A percentile compares a stretch with the other conserved stretches of the same genome.
Evolutionary conservation across 164 flowering plant species (phyloP).

Genomic region (Tetrastigma voinierianum): DNA sequence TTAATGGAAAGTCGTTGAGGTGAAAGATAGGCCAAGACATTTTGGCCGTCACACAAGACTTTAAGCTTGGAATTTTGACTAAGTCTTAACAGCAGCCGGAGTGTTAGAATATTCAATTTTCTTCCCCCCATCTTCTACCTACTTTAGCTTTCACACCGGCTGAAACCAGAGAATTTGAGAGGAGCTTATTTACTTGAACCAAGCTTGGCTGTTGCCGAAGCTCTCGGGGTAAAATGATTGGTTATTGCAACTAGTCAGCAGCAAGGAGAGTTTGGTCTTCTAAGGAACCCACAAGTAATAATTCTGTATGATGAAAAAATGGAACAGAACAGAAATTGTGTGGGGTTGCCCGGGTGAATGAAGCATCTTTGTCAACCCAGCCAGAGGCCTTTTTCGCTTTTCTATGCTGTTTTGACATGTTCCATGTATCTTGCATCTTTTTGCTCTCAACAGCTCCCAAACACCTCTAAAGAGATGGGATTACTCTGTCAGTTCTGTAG

Average conservation of each 20-base stretch:
- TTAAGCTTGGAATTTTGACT: too few relatives aligned
- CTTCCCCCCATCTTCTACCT: too few relatives aligned
- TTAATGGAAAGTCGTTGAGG: too few relatives aligned
- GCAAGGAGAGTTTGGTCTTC: conserved; percentile 10
- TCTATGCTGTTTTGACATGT: not conserved
- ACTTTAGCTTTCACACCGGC: too few relatives aligned
- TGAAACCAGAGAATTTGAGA: too few relatives aligned
- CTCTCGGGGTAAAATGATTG: not conserved
- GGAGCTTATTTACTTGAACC: too few relatives aligned
- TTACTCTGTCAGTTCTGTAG: conserved; percentile 20
- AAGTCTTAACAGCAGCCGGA: too few relatives aligned
- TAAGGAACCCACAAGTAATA: conserved; percentile 24
- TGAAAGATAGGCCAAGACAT: too few relatives aligned
- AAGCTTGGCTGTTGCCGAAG: too few relatives aligned
- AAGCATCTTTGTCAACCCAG: conserved; percentile 27
- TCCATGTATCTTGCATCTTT: not conserved
- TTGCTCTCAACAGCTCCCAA: conserved; percentile 4
- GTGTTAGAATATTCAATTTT: too few relatives aligned
- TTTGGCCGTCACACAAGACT: too few relatives aligned
- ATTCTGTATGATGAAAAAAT: conserved; percentile 11
- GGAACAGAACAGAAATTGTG: not conserved
- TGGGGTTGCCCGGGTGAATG: conserved; percentile 16
- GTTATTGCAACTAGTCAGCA: not conserved
- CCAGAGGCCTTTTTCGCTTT: conserved; percentile 13
- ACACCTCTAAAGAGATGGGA: conserved; percentile 19